Evolutionary conservation across 2,329 filamentous ascomycete genomes (phyloP).

Genomic region (Penicillium glabrum): DNA sequence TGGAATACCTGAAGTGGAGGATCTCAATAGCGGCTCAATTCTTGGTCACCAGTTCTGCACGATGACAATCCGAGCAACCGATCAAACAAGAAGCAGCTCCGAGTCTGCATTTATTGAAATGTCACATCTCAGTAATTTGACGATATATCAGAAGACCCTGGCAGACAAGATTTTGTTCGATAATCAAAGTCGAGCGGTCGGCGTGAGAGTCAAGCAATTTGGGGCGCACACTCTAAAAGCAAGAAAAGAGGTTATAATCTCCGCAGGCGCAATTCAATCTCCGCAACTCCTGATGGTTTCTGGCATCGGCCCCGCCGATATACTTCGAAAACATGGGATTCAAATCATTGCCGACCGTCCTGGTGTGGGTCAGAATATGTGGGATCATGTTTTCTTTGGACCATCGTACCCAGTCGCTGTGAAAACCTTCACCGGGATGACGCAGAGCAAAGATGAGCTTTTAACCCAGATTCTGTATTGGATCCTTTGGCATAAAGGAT

Average conservation of each 20-base stretch:
- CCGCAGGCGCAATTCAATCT: constrained; percentile 55
- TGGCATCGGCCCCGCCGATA: constrained; percentile 46
- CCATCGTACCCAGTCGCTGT: constrained; percentile 29
- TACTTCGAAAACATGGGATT: constrained; percentile 27
- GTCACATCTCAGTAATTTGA: constrained; percentile 31
- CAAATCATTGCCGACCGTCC: constrained; percentile 27
- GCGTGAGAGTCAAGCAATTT: constrained; percentile 46
- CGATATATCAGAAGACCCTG: constrained; percentile 45
- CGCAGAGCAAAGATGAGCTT: constrained; percentile 15
- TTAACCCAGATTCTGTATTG: constrained; percentile 16
- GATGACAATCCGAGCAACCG: constrained; percentile 51
- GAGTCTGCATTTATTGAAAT: constrained; percentile 40
- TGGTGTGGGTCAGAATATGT: constrained; percentile 40
- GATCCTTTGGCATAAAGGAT: constrained; percentile 18
- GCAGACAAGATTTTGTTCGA: constrained; percentile 54
- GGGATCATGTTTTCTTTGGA: constrained; percentile 35
- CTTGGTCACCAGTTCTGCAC: constrained; percentile 42
- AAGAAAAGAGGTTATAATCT: constrained; percentile 50
- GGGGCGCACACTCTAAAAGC: constrained; percentile 48
- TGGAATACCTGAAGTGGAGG: constrained; percentile 39
- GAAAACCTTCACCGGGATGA: constrained; percentile 21
- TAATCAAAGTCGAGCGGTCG: constrained; percentile 43
- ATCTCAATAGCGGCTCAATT: constrained; percentile 47
- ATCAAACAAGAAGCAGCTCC: constrained; percentile 51
- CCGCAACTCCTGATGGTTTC: constrained; percentile 55